phyloP scores from a whole-genome alignment of 441 rosid genomes.

The Codiaeum variegatum region DNA sequence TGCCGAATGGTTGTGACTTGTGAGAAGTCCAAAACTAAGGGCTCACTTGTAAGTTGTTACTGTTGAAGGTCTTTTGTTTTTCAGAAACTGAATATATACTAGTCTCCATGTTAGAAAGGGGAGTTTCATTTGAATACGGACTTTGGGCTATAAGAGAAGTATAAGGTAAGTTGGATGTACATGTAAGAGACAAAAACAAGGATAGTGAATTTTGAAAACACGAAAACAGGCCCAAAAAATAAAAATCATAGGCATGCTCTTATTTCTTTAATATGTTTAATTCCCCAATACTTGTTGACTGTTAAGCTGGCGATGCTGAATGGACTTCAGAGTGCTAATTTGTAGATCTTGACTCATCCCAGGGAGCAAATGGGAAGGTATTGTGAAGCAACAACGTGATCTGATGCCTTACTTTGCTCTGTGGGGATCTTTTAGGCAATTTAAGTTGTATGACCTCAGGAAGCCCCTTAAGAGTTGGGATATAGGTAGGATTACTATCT shows the following conservation, averaged over 20 bases:
- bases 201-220: too few species aligned
- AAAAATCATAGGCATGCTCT: neutral
- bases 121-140: too few species aligned
- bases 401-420: neutral
- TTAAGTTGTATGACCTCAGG: neutral
- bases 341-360: neutral
- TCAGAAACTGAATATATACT: too few species aligned
- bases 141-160: too few species aligned
- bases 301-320: neutral
- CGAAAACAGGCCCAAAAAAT: too few species aligned
- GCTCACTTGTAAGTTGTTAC: too few species aligned
- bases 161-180: too few species aligned
- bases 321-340: neutral
- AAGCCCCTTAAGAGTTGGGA: neutral
- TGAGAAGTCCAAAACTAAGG: neutral
- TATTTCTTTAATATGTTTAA: neutral
- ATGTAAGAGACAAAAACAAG: too few species aligned
- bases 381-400: neutral
- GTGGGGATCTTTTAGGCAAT: neutral
- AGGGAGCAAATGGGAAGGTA: neutral
- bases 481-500: neutral
- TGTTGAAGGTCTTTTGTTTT: too few species aligned
- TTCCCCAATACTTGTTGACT: neutral
- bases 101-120: too few species aligned
- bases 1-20: neutral